A percentile compares a stretch with the other conserved stretches of the same genome.
Evolutionary conservation across 2,329 filamentous ascomycete genomes (phyloP).

Genomic region (Chrysosporium queenslandicum): DNA sequence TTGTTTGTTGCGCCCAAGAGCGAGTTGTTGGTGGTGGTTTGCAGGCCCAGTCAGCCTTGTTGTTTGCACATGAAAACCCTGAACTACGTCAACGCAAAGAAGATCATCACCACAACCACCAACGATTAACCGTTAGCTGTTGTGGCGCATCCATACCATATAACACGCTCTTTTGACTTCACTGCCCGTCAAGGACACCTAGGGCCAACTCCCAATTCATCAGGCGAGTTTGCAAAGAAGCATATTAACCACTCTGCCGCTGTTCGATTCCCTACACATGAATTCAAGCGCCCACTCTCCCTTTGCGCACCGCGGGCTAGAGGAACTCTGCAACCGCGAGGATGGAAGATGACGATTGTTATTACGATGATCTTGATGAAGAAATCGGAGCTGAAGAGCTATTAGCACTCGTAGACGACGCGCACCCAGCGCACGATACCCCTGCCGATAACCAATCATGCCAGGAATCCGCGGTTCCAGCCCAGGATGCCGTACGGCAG

Average conservation of each 20-base stretch:
- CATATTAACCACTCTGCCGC: too few species aligned
- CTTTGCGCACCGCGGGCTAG: not conserved
- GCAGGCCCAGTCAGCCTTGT: not conserved
- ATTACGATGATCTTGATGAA: constrained; percentile 41
- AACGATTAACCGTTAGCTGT: too few species aligned
- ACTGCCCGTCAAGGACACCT: too few species aligned
- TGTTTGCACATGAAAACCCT: constrained; percentile 5
- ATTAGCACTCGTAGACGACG: constrained; percentile 38
- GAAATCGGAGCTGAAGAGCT: constrained; percentile 35
- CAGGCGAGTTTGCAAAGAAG: too few species aligned
- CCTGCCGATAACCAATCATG: constrained; percentile 8
- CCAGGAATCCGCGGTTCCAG: not conserved
- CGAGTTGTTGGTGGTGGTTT: too few species aligned
- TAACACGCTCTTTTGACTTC: too few species aligned
- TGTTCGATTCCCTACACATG: constrained; percentile 6
- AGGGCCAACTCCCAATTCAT: too few species aligned
- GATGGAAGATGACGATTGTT: constrained; percentile 37
- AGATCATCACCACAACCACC: not conserved
- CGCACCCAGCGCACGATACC: constrained; percentile 33
- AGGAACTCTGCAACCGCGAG: not conserved
- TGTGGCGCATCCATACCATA: too few species aligned
- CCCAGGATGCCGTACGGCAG: constrained; percentile 5
- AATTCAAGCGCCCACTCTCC: not conserved
- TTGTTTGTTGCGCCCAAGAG: constrained; percentile 6
- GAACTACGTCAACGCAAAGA: constrained; percentile 4